Evolutionary conservation across 2,329 filamentous ascomycete genomes (phyloP).

Genomic region (Canariomyces notabilis): DNA sequence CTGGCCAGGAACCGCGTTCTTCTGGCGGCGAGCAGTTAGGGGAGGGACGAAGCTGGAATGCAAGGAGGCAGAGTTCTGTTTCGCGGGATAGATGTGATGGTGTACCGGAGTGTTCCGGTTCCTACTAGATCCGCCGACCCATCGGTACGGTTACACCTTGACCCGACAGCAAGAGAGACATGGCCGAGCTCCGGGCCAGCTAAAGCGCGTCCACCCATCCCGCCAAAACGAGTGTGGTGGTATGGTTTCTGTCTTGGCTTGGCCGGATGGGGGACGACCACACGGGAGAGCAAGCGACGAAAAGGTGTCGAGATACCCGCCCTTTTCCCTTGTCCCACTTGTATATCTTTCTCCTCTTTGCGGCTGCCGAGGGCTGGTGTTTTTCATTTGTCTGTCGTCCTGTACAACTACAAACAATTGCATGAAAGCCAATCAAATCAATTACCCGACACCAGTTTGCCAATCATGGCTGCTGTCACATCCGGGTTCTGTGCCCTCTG

Average conservation of each 20-base stretch:
- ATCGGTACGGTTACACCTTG: conserved; percentile 11
- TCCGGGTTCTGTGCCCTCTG: background rate
- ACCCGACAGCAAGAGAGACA: conserved; percentile 4
- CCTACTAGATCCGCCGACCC: conserved; percentile 8
- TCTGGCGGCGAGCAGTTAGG: conserved; percentile 1
- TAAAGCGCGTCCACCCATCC: background rate
- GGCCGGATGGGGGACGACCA: background rate
- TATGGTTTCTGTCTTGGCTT: background rate
- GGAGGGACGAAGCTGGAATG: conserved; percentile 1
- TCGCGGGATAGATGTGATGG: conserved; percentile 16
- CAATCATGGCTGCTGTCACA: conserved; percentile 12
- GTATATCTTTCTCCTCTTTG: conserved; percentile 13
- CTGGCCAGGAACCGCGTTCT: background rate
- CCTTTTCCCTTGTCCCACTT: conserved; percentile 7
- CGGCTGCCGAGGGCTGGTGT: conserved; percentile 7
- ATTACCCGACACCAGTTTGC: conserved; percentile 9
- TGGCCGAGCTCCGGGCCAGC: background rate
- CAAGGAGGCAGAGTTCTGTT: conserved; percentile 2
- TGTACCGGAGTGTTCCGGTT: conserved; percentile 7
- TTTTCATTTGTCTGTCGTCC: conserved; percentile 17
- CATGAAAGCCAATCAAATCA: conserved; percentile 18
- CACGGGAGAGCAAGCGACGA: conserved; percentile 6
- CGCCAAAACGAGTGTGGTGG: background rate
- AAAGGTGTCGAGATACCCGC: conserved; percentile 8
- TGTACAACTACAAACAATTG: conserved; percentile 19